Evolutionary conservation across 805 yeast species (phyloP).

Genomic region (Wickerhamomyces chaumierensis): DNA sequence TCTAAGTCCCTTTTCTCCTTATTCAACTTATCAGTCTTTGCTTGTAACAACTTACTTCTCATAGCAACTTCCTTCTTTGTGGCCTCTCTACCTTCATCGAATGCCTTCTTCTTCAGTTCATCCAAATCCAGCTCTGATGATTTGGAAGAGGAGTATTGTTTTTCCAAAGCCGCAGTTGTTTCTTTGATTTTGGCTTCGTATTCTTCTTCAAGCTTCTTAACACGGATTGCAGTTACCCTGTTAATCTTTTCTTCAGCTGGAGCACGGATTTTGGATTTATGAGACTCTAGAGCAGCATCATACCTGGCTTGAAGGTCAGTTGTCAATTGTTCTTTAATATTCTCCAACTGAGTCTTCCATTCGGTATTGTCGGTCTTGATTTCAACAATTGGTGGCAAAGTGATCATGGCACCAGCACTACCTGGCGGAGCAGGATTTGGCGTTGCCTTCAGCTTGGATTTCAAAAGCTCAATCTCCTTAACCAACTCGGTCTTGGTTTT

Average conservation of each 20-base stretch:
- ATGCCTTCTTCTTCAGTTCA: constrained; percentile 9
- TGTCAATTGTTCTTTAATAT: constrained; percentile 18
- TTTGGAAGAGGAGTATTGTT: constrained; percentile 20
- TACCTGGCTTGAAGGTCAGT: constrained; percentile 13
- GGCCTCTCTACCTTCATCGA: constrained; percentile 16
- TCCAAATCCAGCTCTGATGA: constrained; percentile 21
- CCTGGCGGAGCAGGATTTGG: not conserved
- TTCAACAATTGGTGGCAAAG: constrained; percentile 3
- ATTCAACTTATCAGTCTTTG: constrained; percentile 26
- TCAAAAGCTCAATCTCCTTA: constrained; percentile 1
- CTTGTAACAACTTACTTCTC: constrained; percentile 29
- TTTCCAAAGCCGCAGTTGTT: constrained; percentile 18
- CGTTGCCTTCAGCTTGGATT: constrained; percentile 1
- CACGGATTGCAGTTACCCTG: constrained; percentile 15
- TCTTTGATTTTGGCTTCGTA: constrained; percentile 19
- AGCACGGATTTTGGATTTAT: constrained; percentile 24
- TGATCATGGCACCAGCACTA: not conserved
- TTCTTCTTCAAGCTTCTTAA: constrained; percentile 17
- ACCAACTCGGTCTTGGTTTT: constrained; percentile 3
- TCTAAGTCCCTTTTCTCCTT: constrained; percentile 27
- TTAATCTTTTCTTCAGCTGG: constrained; percentile 26
- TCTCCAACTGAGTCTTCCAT: constrained; percentile 15
- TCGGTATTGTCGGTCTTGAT: constrained; percentile 6
- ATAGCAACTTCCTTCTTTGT: constrained; percentile 23
- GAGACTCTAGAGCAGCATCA: constrained; percentile 15